Evolutionary conservation across 495 filamentous ascomycete genomes (phyloP), one percentile per base, ranked within the genome.

Genomic region (Trichoderma virens): DNA sequence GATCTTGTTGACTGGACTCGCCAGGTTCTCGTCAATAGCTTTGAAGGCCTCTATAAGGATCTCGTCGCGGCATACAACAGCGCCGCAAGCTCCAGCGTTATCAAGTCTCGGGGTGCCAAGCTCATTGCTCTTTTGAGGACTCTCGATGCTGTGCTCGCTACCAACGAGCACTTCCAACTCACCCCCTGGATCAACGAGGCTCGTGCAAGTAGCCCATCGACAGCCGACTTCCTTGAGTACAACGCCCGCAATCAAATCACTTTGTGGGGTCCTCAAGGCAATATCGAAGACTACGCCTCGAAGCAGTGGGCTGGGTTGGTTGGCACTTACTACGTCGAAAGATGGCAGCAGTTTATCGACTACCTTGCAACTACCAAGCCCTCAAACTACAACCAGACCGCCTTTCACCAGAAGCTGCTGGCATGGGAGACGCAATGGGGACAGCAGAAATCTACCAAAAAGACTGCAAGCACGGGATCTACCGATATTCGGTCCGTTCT

Each of bases 201-300:
- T 14, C 73, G 75, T 20, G 62, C 77, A 9, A 77, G 47, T 8
- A 56, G 23, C 14, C 72, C 65, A 72, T 73, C 5, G 69, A 77
- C 62, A 31, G 71, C 72, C 59, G 67, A 74, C 18, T 82, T 78
- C 66, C 73, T 76, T 62, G 80, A 81, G 64, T 83, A 81, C 65
- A 72, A 83, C 43, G 81, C 81, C 8, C 75, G 78, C 54, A 83
- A 83, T 64, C 80, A 83, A 64, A 76, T 83, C 62, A 83, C 81
- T 16, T 72, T 82, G 4, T 85, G 80, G 80, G 82, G 82, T 0
- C 82, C 81, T 0, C 67, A 66, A 2, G 79, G 81, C 13, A 68
- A 85, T 66, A 81, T 83, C 30, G 72, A 65, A 30, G 81, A 83
- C 66, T 83, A 83, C 65, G 79, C 79, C 2, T 78, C 74, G 0